Base-by-base conservation (phyloP, 2,329 filamentous ascomycete genomes). In the Aureobasidium leucospermi region DNA sequence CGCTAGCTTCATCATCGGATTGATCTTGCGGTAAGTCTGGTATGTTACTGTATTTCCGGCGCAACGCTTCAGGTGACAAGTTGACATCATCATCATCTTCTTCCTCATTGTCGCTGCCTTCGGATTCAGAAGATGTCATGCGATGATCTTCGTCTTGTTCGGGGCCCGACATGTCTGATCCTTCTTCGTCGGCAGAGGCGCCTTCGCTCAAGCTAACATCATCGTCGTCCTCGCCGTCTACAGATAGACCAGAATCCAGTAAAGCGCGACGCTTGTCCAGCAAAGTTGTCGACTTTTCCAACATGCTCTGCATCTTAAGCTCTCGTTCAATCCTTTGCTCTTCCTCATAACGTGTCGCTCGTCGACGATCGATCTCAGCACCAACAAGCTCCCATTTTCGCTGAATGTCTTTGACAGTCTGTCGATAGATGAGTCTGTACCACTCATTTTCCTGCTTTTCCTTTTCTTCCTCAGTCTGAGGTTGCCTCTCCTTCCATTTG, bases 391-490 rank as follows among this genome's bases (percentile, higher is more conserved):
- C 77, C 77, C 85, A 87, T 64, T 83, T 80, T 61, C 80, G 79
- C 63, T 82, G 81, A 60, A 87, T 71, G 69, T 87, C 84, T 59
- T 79, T 81, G 42, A 87, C 78, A 15, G 96, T 82, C 61, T 85
- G 81, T 62, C 84, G 89, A 71, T 94, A 96, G 82, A 47, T 77
- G 75, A 62, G 85, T 79, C 73, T 85, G 85, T 66, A 85, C 34
- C 67, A 79, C 28, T 86, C 85, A 57, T 82, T 80, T 61, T 89
- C 85, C 69, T 97, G 93, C 13, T 83, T 83, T 66, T 92, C 86
- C 16, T 96, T 81, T 70, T 97, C 88, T 68, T 96, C 90, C 1
- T 82, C 79, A 0, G 86, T 85, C 66, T 90, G 90, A 10, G 88
- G 87, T 65, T 90, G 87, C 58, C 85, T 83, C 58, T 84, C 78